Evolutionary conservation across 352 stramenopile species (phyloP).

Genomic region (Thalassiosira allenii): DNA sequence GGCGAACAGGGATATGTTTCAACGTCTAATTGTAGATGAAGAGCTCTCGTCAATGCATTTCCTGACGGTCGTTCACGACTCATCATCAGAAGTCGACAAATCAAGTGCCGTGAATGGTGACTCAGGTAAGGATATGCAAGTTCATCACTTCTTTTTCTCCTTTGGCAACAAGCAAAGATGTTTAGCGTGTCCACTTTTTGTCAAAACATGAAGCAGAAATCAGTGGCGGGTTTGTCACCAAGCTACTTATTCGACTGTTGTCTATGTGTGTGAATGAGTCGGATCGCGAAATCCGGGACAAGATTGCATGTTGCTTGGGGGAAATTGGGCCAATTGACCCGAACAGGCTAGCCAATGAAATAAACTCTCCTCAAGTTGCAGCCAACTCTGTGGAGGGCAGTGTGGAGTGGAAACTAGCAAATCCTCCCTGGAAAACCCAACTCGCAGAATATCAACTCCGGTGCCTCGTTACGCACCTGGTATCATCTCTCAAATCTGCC

Average conservation of each 20-base stretch:
- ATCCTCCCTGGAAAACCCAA: slow-evolving; percentile 83
- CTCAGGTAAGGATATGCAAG: slow-evolving; percentile 36
- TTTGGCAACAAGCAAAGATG: neutral
- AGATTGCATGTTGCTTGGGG: slow-evolving; percentile 79
- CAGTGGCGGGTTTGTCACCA: slow-evolving; percentile 58
- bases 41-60: slow-evolving; percentile 71
- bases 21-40: slow-evolving; percentile 78
- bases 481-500: slow-evolving; percentile 78
- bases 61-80: slow-evolving; percentile 77
- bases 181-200: neutral
- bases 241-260: slow-evolving; percentile 70
- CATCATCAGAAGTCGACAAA: slow-evolving; percentile 16
- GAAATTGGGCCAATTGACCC: slow-evolving; percentile 85
- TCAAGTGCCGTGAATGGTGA: slow-evolving; percentile 4
- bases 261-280: slow-evolving; percentile 76
- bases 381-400: slow-evolving; percentile 42
- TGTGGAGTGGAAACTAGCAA: slow-evolving; percentile 69
- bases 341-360: slow-evolving; percentile 71
- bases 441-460: slow-evolving; percentile 70
- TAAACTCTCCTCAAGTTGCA: slow-evolving; percentile 58
- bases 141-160: too few relatives aligned
- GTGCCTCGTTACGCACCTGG: slow-evolving; percentile 81
- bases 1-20: slow-evolving; percentile 79
- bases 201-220: slow-evolving; percentile 25
- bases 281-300: slow-evolving; percentile 68